Conservation (phyloP, 768 basidiomycete genomes). For the Aureoboletus auriporus region DNA sequence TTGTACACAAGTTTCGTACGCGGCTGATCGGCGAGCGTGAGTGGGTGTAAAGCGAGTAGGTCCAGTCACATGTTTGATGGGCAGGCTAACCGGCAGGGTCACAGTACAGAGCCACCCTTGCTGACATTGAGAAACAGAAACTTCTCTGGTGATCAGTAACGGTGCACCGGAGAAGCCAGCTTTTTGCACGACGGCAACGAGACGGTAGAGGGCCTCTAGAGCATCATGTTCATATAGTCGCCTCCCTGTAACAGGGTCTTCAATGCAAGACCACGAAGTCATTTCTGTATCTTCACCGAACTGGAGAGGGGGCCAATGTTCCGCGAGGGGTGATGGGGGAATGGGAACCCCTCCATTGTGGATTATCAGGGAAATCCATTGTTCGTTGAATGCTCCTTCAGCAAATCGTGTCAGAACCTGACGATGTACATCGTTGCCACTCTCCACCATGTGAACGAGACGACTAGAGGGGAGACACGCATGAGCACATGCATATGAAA, state of each 20-base stretch:
- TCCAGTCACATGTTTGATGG: constrained; percentile 41
- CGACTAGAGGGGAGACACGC: constrained; percentile 46
- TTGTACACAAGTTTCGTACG: constrained; percentile 50
- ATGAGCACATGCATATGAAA: constrained; percentile 50
- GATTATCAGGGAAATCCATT: constrained; percentile 50
- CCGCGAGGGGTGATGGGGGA: constrained; percentile 42
- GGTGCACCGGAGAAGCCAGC: constrained; percentile 5
- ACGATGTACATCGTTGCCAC: constrained; percentile 51
- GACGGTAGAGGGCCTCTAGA: constrained; percentile 50
- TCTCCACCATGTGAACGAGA: constrained; percentile 61
- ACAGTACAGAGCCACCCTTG: constrained; percentile 45
- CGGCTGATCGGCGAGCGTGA: constrained; percentile 57
- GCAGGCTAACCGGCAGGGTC: constrained; percentile 41
- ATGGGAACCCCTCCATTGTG: constrained; percentile 31
- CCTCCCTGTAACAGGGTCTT: constrained; percentile 61
- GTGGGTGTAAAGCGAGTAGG: constrained; percentile 41
- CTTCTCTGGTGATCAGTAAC: constrained; percentile 23
- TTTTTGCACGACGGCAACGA: constrained; percentile 30
- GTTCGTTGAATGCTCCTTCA: constrained; percentile 36
- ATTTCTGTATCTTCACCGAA: constrained; percentile 41
- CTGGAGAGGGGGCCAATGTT: constrained; percentile 39
- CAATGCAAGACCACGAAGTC: constrained; percentile 36
- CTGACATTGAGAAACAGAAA: constrained; percentile 14
- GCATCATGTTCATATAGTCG: constrained; percentile 59
- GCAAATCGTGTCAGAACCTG: constrained; percentile 45